Evolutionary conservation across 306 rosid genomes (phyloP).

Genomic region (Acacia confusa): DNA sequence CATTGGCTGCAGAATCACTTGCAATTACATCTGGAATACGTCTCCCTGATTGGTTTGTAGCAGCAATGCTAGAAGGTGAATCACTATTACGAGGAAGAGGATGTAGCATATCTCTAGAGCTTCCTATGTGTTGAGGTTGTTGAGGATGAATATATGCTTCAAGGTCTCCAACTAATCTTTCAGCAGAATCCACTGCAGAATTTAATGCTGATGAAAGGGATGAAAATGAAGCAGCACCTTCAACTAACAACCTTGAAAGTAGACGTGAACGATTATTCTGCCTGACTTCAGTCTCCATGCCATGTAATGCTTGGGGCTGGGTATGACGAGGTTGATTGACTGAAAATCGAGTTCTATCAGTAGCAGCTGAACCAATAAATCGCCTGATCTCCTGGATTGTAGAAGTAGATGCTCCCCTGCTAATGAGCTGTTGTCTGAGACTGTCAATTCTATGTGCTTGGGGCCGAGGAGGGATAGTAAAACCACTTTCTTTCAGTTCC

Average conservation of each 20-base stretch:
- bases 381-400: slow-evolving; percentile 54
- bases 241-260: slow-evolving; percentile 50
- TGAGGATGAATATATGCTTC: slow-evolving; percentile 47
- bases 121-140: slow-evolving; percentile 20
- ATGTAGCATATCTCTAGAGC: slow-evolving; percentile 28
- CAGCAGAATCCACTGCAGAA: slow-evolving; percentile 66
- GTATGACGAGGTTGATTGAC: slow-evolving; percentile 11
- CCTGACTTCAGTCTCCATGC: slow-evolving; percentile 29
- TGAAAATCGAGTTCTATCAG: slow-evolving; percentile 37
- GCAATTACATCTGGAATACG: slow-evolving; percentile 39
- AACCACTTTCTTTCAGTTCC: slow-evolving; percentile 35
- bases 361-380: slow-evolving; percentile 36
- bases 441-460: slow-evolving; percentile 60
- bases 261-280: slow-evolving; percentile 35
- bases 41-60: slow-evolving; percentile 40
- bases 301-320: background rate
- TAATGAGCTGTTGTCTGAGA: slow-evolving; percentile 47
- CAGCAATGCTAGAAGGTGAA: slow-evolving; percentile 34
- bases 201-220: slow-evolving; percentile 64
- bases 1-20: slow-evolving; percentile 34
- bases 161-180: slow-evolving; percentile 64
- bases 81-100: slow-evolving; percentile 27
- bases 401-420: slow-evolving; percentile 46
- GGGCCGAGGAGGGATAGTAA: slow-evolving; percentile 61
- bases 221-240: slow-evolving; percentile 64